phyloP scores from a whole-genome alignment of 2,329 filamentous ascomycete species.

The Penicillium sp. region DNA sequence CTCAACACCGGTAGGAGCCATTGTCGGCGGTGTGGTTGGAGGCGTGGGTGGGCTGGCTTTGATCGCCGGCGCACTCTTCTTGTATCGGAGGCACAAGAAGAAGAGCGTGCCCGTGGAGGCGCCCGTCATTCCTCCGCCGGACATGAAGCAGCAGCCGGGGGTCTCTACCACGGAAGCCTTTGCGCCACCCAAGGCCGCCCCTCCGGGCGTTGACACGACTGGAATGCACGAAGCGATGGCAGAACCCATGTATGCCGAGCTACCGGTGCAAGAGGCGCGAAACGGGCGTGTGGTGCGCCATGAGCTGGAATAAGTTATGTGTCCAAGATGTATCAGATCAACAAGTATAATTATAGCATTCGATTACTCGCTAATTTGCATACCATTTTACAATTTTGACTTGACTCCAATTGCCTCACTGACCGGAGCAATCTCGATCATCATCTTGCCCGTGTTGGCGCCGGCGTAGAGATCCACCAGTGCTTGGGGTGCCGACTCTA shows the following conservation, averaged over 20 bases:
- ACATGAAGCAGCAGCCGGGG: background rate
- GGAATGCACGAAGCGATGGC: background rate
- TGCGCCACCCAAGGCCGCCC: background rate
- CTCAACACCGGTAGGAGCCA: background rate
- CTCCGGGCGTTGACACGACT: too few species aligned
- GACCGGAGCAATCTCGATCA: constrained; percentile 50
- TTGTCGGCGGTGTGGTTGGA: background rate
- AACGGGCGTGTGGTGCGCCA: background rate
- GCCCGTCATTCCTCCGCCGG: background rate
- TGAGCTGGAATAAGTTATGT: background rate
- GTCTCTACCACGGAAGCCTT: background rate
- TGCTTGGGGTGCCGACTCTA: constrained; percentile 66
- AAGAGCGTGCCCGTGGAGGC: background rate
- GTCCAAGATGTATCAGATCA: background rate
- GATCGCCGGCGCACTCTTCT: background rate
- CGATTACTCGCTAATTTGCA: background rate
- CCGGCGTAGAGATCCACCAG: constrained; percentile 70
- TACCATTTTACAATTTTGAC: constrained; percentile 46
- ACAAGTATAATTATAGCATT: background rate
- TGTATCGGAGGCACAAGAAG: background rate
- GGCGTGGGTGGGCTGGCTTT: background rate
- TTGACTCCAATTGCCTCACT: constrained; percentile 39
- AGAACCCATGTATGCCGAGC: background rate
- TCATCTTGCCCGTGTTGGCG: constrained; percentile 70
- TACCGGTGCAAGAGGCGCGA: background rate